A percentile compares a stretch with the other conserved stretches of the same genome.
phyloP scores from a whole-genome alignment of 2,329 filamentous ascomycete genomes.

The Aspergillus sp. region DNA sequence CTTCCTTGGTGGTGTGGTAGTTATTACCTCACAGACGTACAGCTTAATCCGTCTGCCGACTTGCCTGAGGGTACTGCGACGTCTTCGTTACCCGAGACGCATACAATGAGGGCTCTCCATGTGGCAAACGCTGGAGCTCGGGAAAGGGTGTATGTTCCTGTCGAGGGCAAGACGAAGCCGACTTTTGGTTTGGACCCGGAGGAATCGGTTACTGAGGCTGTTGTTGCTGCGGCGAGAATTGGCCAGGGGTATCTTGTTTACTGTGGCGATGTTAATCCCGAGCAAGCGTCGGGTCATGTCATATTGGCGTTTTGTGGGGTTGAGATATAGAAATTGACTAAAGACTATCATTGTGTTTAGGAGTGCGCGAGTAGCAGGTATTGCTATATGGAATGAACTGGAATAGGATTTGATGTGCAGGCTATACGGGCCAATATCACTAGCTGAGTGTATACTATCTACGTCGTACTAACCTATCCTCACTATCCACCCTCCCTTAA shows the following conservation, averaged over 20 bases:
- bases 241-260: constrained; percentile 10
- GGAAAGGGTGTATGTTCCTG: constrained; percentile 29
- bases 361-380: too few relatives aligned
- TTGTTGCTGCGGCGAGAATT: constrained; percentile 8
- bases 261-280: constrained; percentile 16
- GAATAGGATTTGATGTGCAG: too few relatives aligned
- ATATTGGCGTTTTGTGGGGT: constrained; percentile 13
- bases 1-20: constrained; percentile 12
- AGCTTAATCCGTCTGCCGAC: constrained; percentile 2
- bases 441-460: too few relatives aligned
- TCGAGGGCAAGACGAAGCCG: not conserved
- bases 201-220: constrained; percentile 6
- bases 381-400: too few relatives aligned
- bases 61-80: not conserved
- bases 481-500: too few relatives aligned
- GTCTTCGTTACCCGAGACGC: constrained; percentile 19
- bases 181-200: not conserved
- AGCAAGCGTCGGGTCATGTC: constrained; percentile 6
- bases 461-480: too few relatives aligned
- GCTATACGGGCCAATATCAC: too few relatives aligned
- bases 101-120: constrained; percentile 32
- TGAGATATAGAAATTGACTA: not conserved
- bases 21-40: constrained; percentile 9
- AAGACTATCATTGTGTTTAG: too few relatives aligned
- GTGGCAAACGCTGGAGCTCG: constrained; percentile 21